Percentiles rank a stretch among this genome's conserved stretches.
Conservation (phyloP, 2,329 filamentous ascomycete genomes). For the Bimuria novae-zelandiae region DNA sequence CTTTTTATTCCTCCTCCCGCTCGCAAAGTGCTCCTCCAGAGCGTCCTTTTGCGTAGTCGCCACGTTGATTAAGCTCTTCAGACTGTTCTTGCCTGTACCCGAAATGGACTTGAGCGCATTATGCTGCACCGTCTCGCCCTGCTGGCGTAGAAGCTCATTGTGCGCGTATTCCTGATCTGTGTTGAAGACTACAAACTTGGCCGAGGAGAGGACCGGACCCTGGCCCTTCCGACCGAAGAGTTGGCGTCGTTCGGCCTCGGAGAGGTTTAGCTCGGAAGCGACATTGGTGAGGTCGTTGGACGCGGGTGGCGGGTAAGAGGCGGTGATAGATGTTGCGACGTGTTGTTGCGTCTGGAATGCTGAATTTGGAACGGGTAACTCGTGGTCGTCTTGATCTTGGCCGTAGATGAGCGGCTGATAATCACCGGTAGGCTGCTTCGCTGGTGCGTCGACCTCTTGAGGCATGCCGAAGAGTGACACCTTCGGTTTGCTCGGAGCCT, state of each 20-base stretch:
- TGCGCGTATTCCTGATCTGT: constrained; percentile 84
- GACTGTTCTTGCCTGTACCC: constrained; percentile 80
- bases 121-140: constrained; percentile 72
- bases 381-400: constrained; percentile 24
- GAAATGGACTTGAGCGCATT: constrained; percentile 83
- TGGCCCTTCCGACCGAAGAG: constrained; percentile 75
- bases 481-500: constrained; percentile 57
- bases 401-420: constrained; percentile 49
- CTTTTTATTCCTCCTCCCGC: constrained; percentile 75
- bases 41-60: constrained; percentile 83
- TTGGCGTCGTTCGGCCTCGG: constrained; percentile 75
- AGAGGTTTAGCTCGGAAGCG: constrained; percentile 78
- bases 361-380: constrained; percentile 20
- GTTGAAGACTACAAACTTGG: constrained; percentile 83
- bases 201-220: constrained; percentile 53
- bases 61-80: constrained; percentile 84
- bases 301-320: constrained; percentile 14
- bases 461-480: constrained; percentile 72
- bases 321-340: constrained; percentile 13
- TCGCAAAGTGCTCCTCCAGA: constrained; percentile 88
- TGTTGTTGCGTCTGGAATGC: constrained; percentile 15
- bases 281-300: constrained; percentile 69
- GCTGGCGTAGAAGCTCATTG: constrained; percentile 76
- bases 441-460: constrained; percentile 42
- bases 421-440: constrained; percentile 20